Evolutionary conservation across 140 eudicot genomes (phyloP).

Genomic region (Anethum foeniculum): DNA sequence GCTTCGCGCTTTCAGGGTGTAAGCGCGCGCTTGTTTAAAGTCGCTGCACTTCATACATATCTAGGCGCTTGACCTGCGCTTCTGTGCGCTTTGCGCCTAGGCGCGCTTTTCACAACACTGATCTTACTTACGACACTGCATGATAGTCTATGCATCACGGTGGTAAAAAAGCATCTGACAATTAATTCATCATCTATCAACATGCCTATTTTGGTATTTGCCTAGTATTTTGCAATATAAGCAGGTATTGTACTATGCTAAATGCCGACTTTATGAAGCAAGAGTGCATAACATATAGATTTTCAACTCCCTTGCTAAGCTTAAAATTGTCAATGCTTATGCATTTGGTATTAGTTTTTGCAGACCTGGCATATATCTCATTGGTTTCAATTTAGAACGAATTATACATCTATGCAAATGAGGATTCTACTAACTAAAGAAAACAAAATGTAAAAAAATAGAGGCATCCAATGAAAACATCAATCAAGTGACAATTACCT

Average conservation of each 20-base stretch:
- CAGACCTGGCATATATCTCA: background rate
- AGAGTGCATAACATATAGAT: background rate
- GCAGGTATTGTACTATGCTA: background rate
- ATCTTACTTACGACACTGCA: background rate
- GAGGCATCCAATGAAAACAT: background rate
- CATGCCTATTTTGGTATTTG: background rate
- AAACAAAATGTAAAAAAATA: background rate
- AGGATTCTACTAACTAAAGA: background rate
- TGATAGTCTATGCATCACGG: background rate
- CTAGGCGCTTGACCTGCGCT: too few species aligned
- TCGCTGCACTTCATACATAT: too few species aligned
- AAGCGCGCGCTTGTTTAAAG: too few species aligned
- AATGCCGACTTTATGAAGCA: background rate
- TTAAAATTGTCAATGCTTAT: background rate
- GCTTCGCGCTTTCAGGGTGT: too few species aligned
- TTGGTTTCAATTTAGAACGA: background rate
- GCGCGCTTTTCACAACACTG: too few species aligned
- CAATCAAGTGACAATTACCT: conserved; percentile 33
- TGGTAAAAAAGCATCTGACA: background rate
- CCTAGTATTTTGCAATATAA: background rate
- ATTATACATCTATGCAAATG: background rate
- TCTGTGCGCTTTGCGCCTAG: too few species aligned
- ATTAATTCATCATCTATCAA: background rate
- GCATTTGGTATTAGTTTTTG: background rate
- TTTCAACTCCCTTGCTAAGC: background rate